phyloP scores from a whole-genome alignment of 2,329 filamentous ascomycete genomes.

The Ceratocystis smalleyi region DNA sequence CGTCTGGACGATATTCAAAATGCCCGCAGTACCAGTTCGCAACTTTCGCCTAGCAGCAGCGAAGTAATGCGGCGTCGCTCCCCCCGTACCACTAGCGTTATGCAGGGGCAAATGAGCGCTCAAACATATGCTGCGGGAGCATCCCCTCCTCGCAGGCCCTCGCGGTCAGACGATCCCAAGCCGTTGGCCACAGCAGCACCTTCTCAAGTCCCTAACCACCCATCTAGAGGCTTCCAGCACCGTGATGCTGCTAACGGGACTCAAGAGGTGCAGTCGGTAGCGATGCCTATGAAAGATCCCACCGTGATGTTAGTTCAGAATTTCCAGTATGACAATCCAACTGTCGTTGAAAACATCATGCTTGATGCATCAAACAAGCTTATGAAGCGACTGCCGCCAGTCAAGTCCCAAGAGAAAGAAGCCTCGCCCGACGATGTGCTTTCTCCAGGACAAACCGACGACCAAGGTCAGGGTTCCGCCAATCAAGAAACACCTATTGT shows the following conservation, averaged over 20 bases:
- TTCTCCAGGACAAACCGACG: background rate
- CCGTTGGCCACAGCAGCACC: background rate
- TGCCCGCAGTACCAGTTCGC: constrained; percentile 31
- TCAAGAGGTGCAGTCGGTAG: background rate
- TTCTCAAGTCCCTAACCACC: constrained; percentile 17
- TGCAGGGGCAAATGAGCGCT: background rate
- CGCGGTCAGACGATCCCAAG: constrained; percentile 2
- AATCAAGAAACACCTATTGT: constrained; percentile 27
- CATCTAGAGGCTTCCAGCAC: constrained; percentile 20
- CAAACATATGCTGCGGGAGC: background rate
- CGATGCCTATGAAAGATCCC: constrained; percentile 22
- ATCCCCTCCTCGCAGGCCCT: constrained; percentile 3
- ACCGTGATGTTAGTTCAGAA: constrained; percentile 42
- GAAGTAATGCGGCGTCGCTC: constrained; percentile 38
- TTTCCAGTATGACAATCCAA: constrained; percentile 39
- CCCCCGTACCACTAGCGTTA: constrained; percentile 22
- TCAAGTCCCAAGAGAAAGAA: background rate
- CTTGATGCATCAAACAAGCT: constrained; percentile 27
- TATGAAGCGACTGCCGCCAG: constrained; percentile 7
- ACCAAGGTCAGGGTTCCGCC: constrained; percentile 2
- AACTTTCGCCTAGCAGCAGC: constrained; percentile 33
- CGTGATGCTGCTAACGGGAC: background rate
- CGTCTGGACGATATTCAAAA: constrained; percentile 17
- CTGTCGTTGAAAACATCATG: constrained; percentile 34
- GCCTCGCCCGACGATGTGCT: background rate